Percentiles rank a stretch among this genome's conserved stretches.
Conservation (phyloP, 163 green algal species). For the Chlamydomonas reinhardtii region DNA sequence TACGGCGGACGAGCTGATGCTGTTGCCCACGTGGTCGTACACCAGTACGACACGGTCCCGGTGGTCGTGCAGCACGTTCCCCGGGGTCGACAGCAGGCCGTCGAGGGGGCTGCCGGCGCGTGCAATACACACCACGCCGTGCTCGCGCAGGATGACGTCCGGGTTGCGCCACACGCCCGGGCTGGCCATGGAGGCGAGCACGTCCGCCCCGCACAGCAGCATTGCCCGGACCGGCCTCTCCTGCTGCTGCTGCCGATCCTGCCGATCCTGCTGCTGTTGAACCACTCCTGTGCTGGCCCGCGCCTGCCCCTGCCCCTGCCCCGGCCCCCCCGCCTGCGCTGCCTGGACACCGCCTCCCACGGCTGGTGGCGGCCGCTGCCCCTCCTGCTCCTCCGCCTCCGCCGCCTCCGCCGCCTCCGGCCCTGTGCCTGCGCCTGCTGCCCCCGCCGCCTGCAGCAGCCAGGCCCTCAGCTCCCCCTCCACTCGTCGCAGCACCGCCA, state of each 20-base stretch:
- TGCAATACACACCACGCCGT: slow-evolving; percentile 83
- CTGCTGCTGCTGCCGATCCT: background rate
- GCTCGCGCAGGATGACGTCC: slow-evolving; percentile 72
- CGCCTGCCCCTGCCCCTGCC: too few species aligned
- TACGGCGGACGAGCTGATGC: slow-evolving; percentile 75
- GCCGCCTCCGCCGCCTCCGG: too few species aligned
- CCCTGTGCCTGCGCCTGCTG: too few species aligned
- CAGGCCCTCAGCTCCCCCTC: slow-evolving; percentile 48
- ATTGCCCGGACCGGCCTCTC: slow-evolving; percentile 63
- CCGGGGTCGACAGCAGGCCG: slow-evolving; percentile 41
- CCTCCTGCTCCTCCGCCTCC: background rate
- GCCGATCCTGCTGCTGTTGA: background rate
- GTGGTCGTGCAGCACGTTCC: slow-evolving; percentile 19
- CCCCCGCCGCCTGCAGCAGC: background rate
- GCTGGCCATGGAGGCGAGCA: slow-evolving; percentile 86
- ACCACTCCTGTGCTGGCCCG: too few species aligned
- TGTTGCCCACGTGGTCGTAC: slow-evolving; percentile 74
- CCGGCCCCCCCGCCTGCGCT: too few species aligned
- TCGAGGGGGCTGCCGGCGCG: slow-evolving; percentile 59
- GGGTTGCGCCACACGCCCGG: slow-evolving; percentile 86
- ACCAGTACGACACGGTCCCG: slow-evolving; percentile 70
- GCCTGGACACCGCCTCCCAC: too few species aligned
- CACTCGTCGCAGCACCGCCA: slow-evolving; percentile 83
- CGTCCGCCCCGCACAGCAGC: slow-evolving; percentile 92
- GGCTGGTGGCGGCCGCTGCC: too few species aligned